A percentile compares a stretch with the other conserved stretches of the same genome.
Conservation (phyloP, 306 rosid genomes). For the Aeschynomene evenia region DNA sequence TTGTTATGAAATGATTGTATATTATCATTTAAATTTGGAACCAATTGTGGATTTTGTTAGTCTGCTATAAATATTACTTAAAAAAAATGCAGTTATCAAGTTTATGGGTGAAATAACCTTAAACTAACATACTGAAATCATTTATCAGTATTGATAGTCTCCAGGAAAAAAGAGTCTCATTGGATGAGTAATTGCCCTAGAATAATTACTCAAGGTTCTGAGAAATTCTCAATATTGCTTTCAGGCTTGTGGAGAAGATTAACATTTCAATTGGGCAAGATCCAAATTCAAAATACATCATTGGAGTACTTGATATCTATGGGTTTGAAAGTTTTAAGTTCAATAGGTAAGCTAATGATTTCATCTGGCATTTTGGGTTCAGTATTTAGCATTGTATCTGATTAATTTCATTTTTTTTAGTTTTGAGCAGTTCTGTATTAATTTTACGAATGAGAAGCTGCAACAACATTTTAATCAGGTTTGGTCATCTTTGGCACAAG, state of each 20-base stretch:
- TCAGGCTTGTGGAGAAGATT: conserved; percentile 96
- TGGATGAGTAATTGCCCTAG: conserved; percentile 3
- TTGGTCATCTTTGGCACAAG: conserved; percentile 30
- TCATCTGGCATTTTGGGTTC: conserved; percentile 24
- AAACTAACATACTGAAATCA: background rate
- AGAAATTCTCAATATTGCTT: conserved; percentile 26
- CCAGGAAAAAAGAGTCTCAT: background rate
- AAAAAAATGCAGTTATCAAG: conserved; percentile 11
- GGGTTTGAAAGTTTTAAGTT: conserved; percentile 98
- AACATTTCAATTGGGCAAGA: conserved; percentile 97
- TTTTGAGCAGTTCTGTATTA: conserved; percentile 99
- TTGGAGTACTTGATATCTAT: conserved; percentile 99
- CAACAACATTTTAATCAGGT: conserved; percentile 99
- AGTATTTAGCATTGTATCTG: conserved; percentile 33
- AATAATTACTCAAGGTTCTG: conserved; percentile 29
- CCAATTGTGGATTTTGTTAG: conserved; percentile 12
- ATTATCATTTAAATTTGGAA: conserved; percentile 12
- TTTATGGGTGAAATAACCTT: conserved; percentile 11
- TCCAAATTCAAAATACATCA: conserved; percentile 86
- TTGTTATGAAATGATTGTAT: background rate
- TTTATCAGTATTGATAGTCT: conserved; percentile 9
- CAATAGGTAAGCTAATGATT: conserved; percentile 66
- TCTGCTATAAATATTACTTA: background rate
- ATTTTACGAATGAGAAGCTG: conserved; percentile 97
- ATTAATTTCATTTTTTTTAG: conserved; percentile 44